Evolutionary conservation across 2,329 filamentous ascomycete species (phyloP), one percentile per base, ranked within the genome.

Genomic region (Corynespora cassiicola): DNA sequence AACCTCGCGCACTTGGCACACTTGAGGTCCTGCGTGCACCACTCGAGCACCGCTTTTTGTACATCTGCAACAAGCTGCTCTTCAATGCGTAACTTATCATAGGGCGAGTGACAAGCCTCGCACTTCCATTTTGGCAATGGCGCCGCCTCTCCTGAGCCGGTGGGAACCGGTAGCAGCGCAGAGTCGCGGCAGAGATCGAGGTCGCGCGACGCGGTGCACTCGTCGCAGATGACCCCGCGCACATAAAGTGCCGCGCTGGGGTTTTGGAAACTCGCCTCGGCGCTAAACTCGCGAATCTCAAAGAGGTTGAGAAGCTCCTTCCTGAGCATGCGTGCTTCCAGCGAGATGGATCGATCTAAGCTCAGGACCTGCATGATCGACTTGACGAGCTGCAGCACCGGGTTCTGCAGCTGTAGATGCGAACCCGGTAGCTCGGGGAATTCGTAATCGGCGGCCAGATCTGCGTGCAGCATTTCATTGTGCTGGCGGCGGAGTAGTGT

Each of bases 181-280:
- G 90, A 85, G 60, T 99, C 94, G 5, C 91, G 86, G 67, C 94
- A 99, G 17, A 99, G 78, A 63, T 99, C 94, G 20, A 97, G 77
- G 59, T 97, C 91, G 20, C 90, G 84, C 9, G 88, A 82, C 69
- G 94, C 83, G 29, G 91, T 96, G 74, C 94, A 99, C 63, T 88
- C 88, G 52, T 91, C 85, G 69, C 94, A 99, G 45, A 88, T 88
- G 20, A 96, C 73, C 61, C 92, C 87, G 4, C 78, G 66, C 4
- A 99, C 74, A 50, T 80, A 81, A 4, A 97, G 78, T 28, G 79
- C 85, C 38, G 87, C 84, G 34, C 84, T 88, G 0, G 94, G 92
- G 64, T 97, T 97, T 44, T 81, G 76, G 67, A 97, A 99, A 3
- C 84, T 80, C n/a, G 87, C 92, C 38, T 92, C 89, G 36, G 85